These are phyloP conservation scores for Uronychia binucleata DNA, from an alignment of 73 alveolate species.

Conservation along the genomic window DNA sequence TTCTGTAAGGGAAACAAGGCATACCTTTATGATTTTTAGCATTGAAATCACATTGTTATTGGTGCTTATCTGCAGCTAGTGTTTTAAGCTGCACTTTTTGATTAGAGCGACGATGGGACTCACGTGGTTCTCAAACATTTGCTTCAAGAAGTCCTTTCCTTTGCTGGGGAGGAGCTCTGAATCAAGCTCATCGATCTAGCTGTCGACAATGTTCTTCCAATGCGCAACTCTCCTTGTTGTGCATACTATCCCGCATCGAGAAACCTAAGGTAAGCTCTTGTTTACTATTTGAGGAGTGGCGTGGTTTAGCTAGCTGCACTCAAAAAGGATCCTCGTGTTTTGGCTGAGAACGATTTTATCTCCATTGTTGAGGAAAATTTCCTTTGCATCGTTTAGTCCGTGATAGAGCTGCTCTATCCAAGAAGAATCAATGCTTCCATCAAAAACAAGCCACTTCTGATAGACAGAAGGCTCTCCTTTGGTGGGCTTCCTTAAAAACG, in stretches of 20 bases:
- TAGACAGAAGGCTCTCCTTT: slow-evolving; percentile 64
- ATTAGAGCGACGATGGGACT: slow-evolving; percentile 71
- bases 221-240: slow-evolving; percentile 77
- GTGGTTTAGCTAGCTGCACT: slow-evolving; percentile 86
- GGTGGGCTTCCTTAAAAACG: slow-evolving; percentile 87
- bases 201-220: slow-evolving; percentile 67
- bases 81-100: slow-evolving; percentile 72
- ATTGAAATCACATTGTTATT: slow-evolving; percentile 70
- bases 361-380: slow-evolving; percentile 94
- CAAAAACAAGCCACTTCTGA: slow-evolving; percentile 94
- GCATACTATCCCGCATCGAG: slow-evolving; percentile 97
- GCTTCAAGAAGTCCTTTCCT: slow-evolving; percentile 21
- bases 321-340: slow-evolving; percentile 94
- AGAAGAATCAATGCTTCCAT: slow-evolving; percentile 98
- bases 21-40: slow-evolving; percentile 65
- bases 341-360: slow-evolving; percentile 91
- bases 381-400: slow-evolving; percentile 98
- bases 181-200: slow-evolving; percentile 65
- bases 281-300: slow-evolving; percentile 95
- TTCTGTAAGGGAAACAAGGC: too few relatives aligned
- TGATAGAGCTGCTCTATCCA: slow-evolving; percentile 99
- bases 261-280: slow-evolving; percentile 79
- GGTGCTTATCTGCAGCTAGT: slow-evolving; percentile 78
- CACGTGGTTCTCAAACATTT: slow-evolving; percentile 78
- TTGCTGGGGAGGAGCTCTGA: slow-evolving; percentile 57